These are phyloP conservation scores for Rubia tinctorum DNA, from an alignment of 305 asterid species.

Conservation along the genomic window DNA sequence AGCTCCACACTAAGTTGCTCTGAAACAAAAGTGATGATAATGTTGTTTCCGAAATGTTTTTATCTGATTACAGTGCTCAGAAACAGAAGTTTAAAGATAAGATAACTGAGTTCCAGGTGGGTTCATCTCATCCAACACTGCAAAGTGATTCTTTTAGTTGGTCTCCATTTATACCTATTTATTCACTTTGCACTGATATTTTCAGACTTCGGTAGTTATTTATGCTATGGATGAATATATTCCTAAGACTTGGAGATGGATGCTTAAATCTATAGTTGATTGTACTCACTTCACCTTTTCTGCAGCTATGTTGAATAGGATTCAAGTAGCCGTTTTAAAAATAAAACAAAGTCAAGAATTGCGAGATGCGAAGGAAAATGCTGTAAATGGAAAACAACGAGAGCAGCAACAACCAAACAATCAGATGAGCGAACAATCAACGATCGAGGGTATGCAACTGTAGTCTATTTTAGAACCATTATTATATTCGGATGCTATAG, in stretches of 20 bases:
- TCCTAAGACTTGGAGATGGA: background rate
- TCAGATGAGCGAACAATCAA: background rate
- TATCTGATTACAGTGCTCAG: too few relatives aligned
- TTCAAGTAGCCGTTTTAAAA: background rate
- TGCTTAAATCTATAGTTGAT: background rate
- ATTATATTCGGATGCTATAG: too few relatives aligned
- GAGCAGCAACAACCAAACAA: background rate
- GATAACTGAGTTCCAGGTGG: too few relatives aligned
- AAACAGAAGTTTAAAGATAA: too few relatives aligned
- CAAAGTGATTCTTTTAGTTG: too few relatives aligned
- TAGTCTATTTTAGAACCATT: background rate
- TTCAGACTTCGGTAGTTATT: too few relatives aligned
- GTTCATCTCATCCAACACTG: too few relatives aligned
- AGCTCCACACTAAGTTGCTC: constrained; percentile 86
- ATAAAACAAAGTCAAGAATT: background rate
- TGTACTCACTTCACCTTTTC: background rate
- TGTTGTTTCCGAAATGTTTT: too few relatives aligned
- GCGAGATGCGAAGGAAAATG: background rate
- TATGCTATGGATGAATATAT: background rate
- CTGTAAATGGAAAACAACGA: background rate
- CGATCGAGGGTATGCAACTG: background rate
- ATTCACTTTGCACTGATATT: too few relatives aligned
- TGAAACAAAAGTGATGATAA: too few relatives aligned
- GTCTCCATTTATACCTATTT: too few relatives aligned
- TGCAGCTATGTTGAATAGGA: background rate